Evolutionary conservation across 2,329 filamentous ascomycete genomes (phyloP).

Genomic region (Exophiala calicioides): DNA sequence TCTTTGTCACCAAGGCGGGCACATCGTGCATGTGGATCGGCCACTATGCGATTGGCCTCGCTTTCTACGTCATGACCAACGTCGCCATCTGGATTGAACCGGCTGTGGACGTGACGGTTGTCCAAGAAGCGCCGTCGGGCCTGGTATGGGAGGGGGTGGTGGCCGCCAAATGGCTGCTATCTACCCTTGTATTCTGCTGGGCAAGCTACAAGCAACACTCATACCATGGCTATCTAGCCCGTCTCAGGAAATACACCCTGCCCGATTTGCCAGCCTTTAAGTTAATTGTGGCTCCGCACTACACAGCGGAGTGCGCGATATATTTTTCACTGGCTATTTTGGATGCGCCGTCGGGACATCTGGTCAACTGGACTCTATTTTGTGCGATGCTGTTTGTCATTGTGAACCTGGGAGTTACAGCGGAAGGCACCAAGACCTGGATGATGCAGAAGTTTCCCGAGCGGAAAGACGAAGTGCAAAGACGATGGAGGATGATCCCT

Average conservation of each 20-base stretch:
- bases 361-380: constrained; percentile 72
- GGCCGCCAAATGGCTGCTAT: too few species aligned
- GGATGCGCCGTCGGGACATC: constrained; percentile 66
- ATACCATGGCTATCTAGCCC: constrained; percentile 69
- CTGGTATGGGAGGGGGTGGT: neutral
- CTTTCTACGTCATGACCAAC: constrained; percentile 73
- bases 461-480: constrained; percentile 9
- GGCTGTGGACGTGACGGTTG: constrained; percentile 23
- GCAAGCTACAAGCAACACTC: constrained; percentile 74
- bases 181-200: constrained; percentile 59
- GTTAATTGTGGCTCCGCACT: constrained; percentile 80
- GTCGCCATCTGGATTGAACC: constrained; percentile 81
- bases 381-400: constrained; percentile 71
- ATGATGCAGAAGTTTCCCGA: constrained; percentile 68
- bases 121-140: neutral
- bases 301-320: constrained; percentile 81
- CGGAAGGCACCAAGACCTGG: constrained; percentile 75
- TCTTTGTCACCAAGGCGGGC: constrained; percentile 61
- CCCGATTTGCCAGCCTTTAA: constrained; percentile 73
- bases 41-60: constrained; percentile 77
- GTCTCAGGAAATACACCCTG: constrained; percentile 78
- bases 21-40: constrained; percentile 79
- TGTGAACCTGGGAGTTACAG: constrained; percentile 79
- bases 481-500: constrained; percentile 25
- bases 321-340: constrained; percentile 77